Conservation (phyloP, 441 rosid species). For the Corymbia calophylla region DNA sequence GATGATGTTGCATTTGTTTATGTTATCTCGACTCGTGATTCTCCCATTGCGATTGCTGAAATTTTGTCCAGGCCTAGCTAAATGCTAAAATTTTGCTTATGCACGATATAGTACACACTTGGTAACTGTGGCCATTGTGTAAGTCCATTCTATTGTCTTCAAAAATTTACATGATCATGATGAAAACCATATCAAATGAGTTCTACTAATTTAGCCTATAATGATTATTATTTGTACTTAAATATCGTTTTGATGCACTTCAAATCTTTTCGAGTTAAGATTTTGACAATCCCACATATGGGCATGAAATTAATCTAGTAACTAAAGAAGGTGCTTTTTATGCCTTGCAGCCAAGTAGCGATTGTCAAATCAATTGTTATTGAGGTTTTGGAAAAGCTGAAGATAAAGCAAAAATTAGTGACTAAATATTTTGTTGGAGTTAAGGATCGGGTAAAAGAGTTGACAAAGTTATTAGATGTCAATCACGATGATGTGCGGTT, state of each 20-base stretch:
- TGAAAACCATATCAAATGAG: not conserved
- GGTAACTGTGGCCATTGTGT: not conserved
- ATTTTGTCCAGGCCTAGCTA: too few relatives aligned
- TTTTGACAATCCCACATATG: not conserved
- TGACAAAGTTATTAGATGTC: accelerated
- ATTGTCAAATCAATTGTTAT: accelerated
- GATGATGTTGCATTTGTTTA: not conserved
- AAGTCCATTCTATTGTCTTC: not conserved
- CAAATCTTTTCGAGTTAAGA: not conserved
- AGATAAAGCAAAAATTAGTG: too few relatives aligned
- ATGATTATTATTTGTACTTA: not conserved
- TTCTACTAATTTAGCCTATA: not conserved
- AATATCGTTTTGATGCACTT: not conserved
- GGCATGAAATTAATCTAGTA: too few relatives aligned
- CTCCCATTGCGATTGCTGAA: not conserved
- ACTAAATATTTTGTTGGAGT: too few relatives aligned
- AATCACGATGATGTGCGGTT: accelerated
- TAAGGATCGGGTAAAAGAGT: accelerated
- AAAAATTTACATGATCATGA: not conserved
- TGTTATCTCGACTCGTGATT: not conserved
- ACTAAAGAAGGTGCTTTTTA: too few relatives aligned
- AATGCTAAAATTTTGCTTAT: too few relatives aligned
- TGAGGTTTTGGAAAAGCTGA: accelerated
- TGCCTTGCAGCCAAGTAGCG: too few relatives aligned
- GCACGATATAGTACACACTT: accelerated